These are phyloP conservation scores for Antitrichia curtipendula DNA, from an alignment of 225 moss, liverwort and hornwort species.

Conservation along the genomic window DNA sequence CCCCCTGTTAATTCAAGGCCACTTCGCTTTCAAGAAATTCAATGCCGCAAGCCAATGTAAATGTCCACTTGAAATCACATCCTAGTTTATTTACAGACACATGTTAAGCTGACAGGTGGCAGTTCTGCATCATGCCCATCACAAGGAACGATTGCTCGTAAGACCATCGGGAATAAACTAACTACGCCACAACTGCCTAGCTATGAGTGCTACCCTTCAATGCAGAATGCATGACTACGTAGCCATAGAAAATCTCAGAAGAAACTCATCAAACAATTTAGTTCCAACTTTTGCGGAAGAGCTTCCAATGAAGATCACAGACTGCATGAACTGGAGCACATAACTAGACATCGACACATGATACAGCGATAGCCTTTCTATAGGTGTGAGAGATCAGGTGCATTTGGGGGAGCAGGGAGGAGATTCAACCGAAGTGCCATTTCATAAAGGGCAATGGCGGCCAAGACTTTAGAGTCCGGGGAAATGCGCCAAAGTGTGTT, in stretches of 20 bases:
- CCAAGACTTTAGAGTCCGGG: constrained; percentile 68
- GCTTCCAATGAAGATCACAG: not conserved
- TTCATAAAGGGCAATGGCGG: constrained; percentile 84
- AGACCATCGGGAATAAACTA: not conserved
- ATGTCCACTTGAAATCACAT: not conserved
- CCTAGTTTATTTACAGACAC: not conserved
- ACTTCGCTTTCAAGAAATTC: not conserved
- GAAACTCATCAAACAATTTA: not conserved
- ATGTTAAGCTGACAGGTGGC: not conserved
- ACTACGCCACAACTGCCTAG: not conserved
- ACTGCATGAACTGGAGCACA: not conserved
- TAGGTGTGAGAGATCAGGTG: constrained; percentile 17
- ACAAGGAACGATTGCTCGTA: not conserved
- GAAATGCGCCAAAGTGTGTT: constrained; percentile 66
- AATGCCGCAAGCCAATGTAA: not conserved
- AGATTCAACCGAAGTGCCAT: constrained; percentile 43
- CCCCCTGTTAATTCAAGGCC: not conserved
- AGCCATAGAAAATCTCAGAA: not conserved
- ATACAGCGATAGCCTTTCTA: not conserved
- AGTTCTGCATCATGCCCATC: not conserved
- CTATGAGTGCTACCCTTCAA: not conserved
- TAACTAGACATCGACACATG: not conserved
- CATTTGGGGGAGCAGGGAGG: constrained; percentile 37
- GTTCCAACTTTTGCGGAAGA: not conserved
- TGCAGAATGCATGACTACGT: not conserved